Evolutionary conservation across 306 rosid genomes (phyloP).

Genomic region (Gynostemma pentaphyllum): DNA sequence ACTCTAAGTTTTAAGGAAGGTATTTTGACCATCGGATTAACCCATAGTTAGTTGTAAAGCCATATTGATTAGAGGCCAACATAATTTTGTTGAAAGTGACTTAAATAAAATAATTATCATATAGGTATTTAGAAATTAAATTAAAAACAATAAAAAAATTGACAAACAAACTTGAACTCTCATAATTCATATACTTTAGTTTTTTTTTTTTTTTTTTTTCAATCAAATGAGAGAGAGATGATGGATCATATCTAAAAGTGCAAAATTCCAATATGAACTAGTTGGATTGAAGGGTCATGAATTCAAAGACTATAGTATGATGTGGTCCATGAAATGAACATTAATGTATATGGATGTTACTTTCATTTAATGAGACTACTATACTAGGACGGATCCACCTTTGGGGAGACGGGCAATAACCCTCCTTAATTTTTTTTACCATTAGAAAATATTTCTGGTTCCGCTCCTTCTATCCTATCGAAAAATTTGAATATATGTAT

Average conservation of each 20-base stretch:
- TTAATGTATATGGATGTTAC: slow-evolving; percentile 42
- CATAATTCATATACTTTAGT: slow-evolving; percentile 9
- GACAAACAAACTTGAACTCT: neutral
- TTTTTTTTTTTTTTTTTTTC: too few species aligned
- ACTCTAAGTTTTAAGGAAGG: too few species aligned
- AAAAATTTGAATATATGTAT: slow-evolving; percentile 29
- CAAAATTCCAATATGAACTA: neutral
- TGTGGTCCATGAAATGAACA: slow-evolving; percentile 33
- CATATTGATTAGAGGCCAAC: too few species aligned
- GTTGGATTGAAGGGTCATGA: neutral
- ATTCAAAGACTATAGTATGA: slow-evolving; percentile 17
- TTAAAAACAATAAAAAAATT: neutral
- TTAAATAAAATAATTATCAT: neutral
- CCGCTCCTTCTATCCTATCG: too few species aligned
- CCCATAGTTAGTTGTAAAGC: too few species aligned
- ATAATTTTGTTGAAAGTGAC: too few species aligned
- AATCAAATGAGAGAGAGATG: slow-evolving; percentile 6
- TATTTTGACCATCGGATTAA: too few species aligned
- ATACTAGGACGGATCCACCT: slow-evolving; percentile 13
- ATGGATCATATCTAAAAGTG: too few species aligned
- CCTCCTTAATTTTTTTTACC: too few species aligned
- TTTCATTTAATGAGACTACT: slow-evolving; percentile 22
- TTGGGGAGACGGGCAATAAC: too few species aligned
- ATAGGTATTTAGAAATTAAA: too few species aligned
- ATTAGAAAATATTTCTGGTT: too few species aligned